These are phyloP conservation scores for Ophiosphaerella herpotricha DNA, from an alignment of 2,329 filamentous ascomycete species.

Conservation along the genomic window DNA sequence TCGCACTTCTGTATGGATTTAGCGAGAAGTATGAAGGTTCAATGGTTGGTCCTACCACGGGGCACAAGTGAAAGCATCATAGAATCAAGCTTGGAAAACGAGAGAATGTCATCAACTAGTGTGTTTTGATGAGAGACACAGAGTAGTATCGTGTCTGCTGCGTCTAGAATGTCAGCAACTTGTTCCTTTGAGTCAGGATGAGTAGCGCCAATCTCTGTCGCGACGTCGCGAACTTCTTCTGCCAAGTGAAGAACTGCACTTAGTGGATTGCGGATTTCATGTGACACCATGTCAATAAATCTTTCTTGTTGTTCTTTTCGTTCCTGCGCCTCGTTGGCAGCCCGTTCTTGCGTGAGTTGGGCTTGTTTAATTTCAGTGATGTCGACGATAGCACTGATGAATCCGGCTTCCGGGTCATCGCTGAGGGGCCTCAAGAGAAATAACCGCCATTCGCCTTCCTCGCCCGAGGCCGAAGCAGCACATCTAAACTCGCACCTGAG, in stretches of 20 bases:
- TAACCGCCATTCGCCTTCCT: constrained; percentile 47
- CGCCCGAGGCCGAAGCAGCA: constrained; percentile 34
- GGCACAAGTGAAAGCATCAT: constrained; percentile 50
- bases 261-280: constrained; percentile 48
- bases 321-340: constrained; percentile 50
- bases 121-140: constrained; percentile 53
- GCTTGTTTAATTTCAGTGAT: constrained; percentile 53
- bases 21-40: not conserved
- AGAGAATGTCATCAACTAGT: constrained; percentile 54
- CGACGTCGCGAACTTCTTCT: constrained; percentile 48
- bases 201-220: constrained; percentile 24
- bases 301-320: constrained; percentile 52
- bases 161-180: constrained; percentile 39
- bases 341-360: constrained; percentile 48
- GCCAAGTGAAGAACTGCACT: constrained; percentile 50
- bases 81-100: constrained; percentile 54
- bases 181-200: constrained; percentile 23
- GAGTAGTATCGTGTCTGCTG: constrained; percentile 48
- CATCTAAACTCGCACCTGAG: constrained; percentile 52
- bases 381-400: constrained; percentile 53
- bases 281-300: constrained; percentile 53
- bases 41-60: constrained; percentile 22
- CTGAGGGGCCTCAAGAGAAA: constrained; percentile 50
- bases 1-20: constrained; percentile 25
- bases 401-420: constrained; percentile 50